phyloP scores from a whole-genome alignment of 1,284 basidiomycete genomes.

The Fomitopsis schrenkii region DNA sequence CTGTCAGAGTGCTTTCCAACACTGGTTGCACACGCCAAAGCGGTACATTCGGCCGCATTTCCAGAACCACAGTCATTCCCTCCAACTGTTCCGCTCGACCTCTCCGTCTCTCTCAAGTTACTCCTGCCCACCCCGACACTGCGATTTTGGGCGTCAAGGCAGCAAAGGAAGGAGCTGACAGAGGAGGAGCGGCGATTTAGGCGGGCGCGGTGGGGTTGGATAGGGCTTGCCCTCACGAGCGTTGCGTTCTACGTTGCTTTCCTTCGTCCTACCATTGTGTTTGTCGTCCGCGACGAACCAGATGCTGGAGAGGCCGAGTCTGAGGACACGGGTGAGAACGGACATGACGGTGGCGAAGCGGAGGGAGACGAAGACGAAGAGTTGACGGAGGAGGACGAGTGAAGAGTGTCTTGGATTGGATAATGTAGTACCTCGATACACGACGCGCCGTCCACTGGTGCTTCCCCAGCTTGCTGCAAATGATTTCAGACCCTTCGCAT shows the following conservation, averaged over 20 bases:
- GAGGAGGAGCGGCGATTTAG: conserved; percentile 31
- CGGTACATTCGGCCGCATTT: conserved; percentile 37
- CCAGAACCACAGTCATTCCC: conserved; percentile 17
- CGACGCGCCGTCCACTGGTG: too few species aligned
- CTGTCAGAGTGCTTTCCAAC: conserved; percentile 51
- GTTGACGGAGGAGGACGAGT: conserved; percentile 7
- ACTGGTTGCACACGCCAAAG: conserved; percentile 51
- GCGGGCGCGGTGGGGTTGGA: conserved; percentile 33
- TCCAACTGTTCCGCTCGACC: conserved; percentile 11
- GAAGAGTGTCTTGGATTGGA: background rate
- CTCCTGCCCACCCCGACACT: conserved; percentile 17
- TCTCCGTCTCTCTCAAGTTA: conserved; percentile 19
- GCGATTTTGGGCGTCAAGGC: background rate
- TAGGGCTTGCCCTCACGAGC: conserved; percentile 24
- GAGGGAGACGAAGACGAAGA: conserved; percentile 15
- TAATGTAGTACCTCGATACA: background rate
- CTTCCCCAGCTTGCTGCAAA: too few species aligned
- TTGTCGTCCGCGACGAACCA: conserved; percentile 6
- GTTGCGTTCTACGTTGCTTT: conserved; percentile 8
- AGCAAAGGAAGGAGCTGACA: conserved; percentile 7
- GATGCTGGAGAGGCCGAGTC: conserved; percentile 19
- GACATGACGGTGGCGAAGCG: conserved; percentile 1
- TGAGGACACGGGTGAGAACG: conserved; percentile 16
- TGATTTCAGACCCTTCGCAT: too few species aligned
- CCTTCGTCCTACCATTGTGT: conserved; percentile 1